phyloP scores from a whole-genome alignment of 2,329 filamentous ascomycete genomes.

The Herpotrichia juniperi region DNA sequence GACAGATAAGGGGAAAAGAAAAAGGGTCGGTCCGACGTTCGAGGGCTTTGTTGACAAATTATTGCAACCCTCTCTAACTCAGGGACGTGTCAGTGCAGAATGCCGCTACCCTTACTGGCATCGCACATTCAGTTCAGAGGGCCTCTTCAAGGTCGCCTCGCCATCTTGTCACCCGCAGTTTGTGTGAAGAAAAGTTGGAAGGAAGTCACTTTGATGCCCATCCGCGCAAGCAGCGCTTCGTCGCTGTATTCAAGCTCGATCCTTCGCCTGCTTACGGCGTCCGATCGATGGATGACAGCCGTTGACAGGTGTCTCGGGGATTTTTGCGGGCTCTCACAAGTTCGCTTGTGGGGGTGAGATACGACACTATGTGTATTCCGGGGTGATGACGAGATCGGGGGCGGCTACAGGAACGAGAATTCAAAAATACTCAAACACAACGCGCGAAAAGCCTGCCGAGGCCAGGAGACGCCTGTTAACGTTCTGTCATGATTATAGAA shows the following conservation, averaged over 20 bases:
- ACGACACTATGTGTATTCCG: not conserved
- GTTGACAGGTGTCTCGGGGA: not conserved
- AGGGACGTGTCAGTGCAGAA: too few relatives aligned
- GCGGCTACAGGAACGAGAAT: conserved; percentile 1
- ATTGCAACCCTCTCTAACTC: too few relatives aligned
- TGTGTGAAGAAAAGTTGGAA: too few relatives aligned
- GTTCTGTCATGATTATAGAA: not conserved
- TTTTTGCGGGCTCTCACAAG: not conserved
- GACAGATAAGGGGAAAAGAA: too few relatives aligned
- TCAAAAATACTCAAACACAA: not conserved
- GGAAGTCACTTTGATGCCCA: too few relatives aligned
- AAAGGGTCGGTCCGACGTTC: too few relatives aligned
- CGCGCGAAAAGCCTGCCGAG: not conserved
- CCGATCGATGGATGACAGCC: not conserved
- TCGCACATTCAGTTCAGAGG: too few relatives aligned
- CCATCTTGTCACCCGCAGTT: too few relatives aligned
- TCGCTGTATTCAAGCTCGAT: not conserved
- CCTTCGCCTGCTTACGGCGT: not conserved
- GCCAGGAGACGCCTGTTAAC: not conserved
- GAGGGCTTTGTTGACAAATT: too few relatives aligned
- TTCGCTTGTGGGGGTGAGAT: not conserved
- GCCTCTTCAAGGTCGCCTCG: too few relatives aligned
- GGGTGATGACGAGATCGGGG: conserved; percentile 1
- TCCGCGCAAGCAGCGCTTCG: not conserved
- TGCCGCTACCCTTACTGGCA: too few relatives aligned